Base-by-base conservation (phyloP, 257 asterid genomes). In the Gentiana macrophylla region DNA sequence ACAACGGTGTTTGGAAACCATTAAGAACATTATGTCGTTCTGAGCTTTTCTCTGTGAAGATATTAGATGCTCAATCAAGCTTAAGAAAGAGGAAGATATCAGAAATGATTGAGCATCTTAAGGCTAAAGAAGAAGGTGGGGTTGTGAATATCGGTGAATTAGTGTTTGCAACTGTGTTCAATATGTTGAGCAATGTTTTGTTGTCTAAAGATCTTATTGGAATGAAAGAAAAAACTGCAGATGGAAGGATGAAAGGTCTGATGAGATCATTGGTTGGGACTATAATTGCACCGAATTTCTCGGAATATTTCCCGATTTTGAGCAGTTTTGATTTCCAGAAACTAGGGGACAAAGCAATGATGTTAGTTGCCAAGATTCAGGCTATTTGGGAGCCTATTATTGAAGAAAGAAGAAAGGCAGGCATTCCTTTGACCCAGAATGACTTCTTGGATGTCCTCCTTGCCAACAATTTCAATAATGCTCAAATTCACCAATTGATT, bases 301-400 rank as follows among this genome's bases (percentile, higher is more conserved):
- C 81, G 3, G 81, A 79, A 10, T 70, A 74, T 34, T 79, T 53
- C 52, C 84, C 86, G 0, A 4, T 65, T 65, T 36, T 76, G 0
- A 3, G 63, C 24, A 63, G 41, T 34, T 52, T 76, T 0, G 89
- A 82, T 70, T 62, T 59, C 55, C 86, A 79, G 52, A 84, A 84
- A 45, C 6, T 74, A 12, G 48, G 53, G 1, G 70, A 45, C 62
- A 76, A 61, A 49, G 35, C 64, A 32, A 35, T 1, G 35, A 51
- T 37, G 4, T 6, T 61, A 41, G 24, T 3, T 0, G 0, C 12
- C 56, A 51, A 49, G 66, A 12, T 70, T 69, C 15, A 56, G 33
- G 63, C 36, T 0, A 12, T 63, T 45, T 82, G 80, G 86, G 80
- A 79, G 35, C 66, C 24, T 24, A 24, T 24, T 24, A 24, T 24